These are phyloP conservation scores for Hymenoscyphus scutula DNA, from an alignment of 2,329 filamentous ascomycete species.

Conservation along the genomic window DNA sequence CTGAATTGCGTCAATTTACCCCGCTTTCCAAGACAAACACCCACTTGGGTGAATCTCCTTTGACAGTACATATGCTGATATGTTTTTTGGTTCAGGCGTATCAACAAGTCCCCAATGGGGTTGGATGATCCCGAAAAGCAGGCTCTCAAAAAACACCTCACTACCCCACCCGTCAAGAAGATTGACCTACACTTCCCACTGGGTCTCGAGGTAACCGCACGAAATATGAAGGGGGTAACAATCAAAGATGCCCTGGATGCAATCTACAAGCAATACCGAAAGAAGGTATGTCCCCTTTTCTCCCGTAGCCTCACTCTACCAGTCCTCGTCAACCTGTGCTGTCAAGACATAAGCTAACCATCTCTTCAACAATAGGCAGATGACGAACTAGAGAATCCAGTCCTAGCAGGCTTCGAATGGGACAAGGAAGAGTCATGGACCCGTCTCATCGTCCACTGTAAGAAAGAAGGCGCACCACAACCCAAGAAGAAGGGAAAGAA, in stretches of 20 bases:
- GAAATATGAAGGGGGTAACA: conserved; percentile 91
- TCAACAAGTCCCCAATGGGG: conserved; percentile 78
- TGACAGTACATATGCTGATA: conserved; percentile 13
- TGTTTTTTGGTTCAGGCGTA: conserved; percentile 65
- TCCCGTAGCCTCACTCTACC: neutral
- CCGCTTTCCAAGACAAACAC: conserved; percentile 3
- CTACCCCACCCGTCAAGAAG: conserved; percentile 83
- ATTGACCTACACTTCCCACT: conserved; percentile 91
- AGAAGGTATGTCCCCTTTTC: conserved; percentile 64
- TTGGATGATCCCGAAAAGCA: conserved; percentile 76
- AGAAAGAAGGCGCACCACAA: conserved; percentile 61
- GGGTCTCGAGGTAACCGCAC: conserved; percentile 81
- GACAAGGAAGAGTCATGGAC: conserved; percentile 91
- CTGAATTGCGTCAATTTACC: conserved; percentile 16
- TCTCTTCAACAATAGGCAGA: conserved; percentile 60
- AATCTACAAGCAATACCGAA: conserved; percentile 95
- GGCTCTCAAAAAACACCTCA: conserved; percentile 72
- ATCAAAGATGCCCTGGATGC: conserved; percentile 96
- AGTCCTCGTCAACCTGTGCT: neutral
- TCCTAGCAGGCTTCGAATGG: conserved; percentile 95
- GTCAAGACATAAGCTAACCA: conserved; percentile 24
- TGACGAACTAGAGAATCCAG: conserved; percentile 83
- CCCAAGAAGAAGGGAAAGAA: conserved; percentile 67
- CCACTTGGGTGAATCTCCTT: neutral
- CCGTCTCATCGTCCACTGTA: conserved; percentile 80